Evolutionary conservation across 1,139 yeast species (phyloP).

Genomic region (Diutina mesorugosa): DNA sequence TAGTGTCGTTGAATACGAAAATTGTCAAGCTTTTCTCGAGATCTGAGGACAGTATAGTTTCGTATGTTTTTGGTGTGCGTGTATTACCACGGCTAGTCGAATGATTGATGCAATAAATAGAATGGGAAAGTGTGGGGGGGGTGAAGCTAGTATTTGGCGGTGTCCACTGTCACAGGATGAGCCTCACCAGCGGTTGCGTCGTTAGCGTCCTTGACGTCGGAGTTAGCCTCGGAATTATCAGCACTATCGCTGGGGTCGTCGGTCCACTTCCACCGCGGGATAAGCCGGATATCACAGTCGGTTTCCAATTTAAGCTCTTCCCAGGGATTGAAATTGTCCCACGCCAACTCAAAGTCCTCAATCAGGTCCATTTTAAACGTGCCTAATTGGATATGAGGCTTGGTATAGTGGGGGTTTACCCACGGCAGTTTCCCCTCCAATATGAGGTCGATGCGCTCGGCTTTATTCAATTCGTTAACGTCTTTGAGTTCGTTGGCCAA

Average conservation of each 20-base stretch:
- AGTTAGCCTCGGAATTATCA: background rate
- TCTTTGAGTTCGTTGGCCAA: conserved; percentile 4
- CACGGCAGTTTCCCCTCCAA: conserved; percentile 17
- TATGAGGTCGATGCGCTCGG: conserved; percentile 21
- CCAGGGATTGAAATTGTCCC: conserved; percentile 43
- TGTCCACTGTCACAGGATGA: background rate
- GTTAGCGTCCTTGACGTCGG: background rate
- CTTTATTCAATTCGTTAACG: conserved; percentile 25
- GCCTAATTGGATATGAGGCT: conserved; percentile 28
- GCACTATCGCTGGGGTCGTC: background rate
- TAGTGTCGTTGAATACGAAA: too few species aligned
- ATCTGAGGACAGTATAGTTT: too few species aligned
- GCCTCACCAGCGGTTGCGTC: background rate
- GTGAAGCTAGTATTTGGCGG: background rate
- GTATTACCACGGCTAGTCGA: background rate
- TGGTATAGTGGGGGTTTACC: conserved; percentile 10
- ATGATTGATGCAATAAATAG: background rate
- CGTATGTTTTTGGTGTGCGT: too few species aligned
- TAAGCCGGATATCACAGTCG: conserved; percentile 26
- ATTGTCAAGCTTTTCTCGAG: too few species aligned
- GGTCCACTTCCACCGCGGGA: conserved; percentile 16
- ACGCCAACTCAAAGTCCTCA: conserved; percentile 31
- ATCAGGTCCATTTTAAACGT: conserved; percentile 23
- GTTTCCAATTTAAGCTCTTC: conserved; percentile 33
- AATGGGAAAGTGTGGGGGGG: background rate